Base-by-base conservation (phyloP, 495 filamentous ascomycete species). In the Penicillium cosmopolitanum region DNA sequence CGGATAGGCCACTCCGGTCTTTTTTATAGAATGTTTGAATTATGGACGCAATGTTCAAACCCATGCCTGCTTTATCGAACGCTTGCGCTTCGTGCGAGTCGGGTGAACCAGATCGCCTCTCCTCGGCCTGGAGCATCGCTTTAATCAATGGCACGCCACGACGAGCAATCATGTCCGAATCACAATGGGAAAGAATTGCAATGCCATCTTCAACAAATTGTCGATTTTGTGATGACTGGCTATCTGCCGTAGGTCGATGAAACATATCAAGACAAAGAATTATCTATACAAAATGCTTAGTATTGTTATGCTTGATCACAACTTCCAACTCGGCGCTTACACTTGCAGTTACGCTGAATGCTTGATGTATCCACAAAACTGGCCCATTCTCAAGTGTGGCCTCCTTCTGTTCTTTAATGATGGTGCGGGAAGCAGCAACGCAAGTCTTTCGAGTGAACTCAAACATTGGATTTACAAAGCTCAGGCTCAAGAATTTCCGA, bases 231-330 rank as follows among this genome's bases (percentile, higher is more conserved):
- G 58, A 53, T 11, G 61, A 58, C 61, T 78, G 73, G 7, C 56
- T 61, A n/a, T 76, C 68, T 44, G 61, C 51, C 5, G 53, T 62
- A 10, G 67, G 56, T 11, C 71, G 67, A 58, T 78, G 70, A 35
- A 77, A 74, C 13, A 78, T 67, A 54, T 80, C 77, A 12, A 80
- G 60, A n/a, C 68, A 69, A 25, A 80, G 33, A 25, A 73, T 76
- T 8, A 80, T 75, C 69, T 72, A 47, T 15, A 19, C n/a, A 9
- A 4, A 47, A 47, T 44, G 9, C 8, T 44, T 31, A 31, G 28
- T 31, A 23, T 23, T 23, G 28, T 8, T 31, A 31, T 31, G 1
- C 5, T 7, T 31, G 28, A 9, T 9, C 28, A 31, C 1, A 9
- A 31, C 8, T 31, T 8, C 8, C 5, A 31, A 31, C 4, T 31